A percentile compares a stretch with the other conserved stretches of the same genome.
Evolutionary conservation across 2,329 filamentous ascomycete species (phyloP).

Genomic region (Neonectria magnoliae): DNA sequence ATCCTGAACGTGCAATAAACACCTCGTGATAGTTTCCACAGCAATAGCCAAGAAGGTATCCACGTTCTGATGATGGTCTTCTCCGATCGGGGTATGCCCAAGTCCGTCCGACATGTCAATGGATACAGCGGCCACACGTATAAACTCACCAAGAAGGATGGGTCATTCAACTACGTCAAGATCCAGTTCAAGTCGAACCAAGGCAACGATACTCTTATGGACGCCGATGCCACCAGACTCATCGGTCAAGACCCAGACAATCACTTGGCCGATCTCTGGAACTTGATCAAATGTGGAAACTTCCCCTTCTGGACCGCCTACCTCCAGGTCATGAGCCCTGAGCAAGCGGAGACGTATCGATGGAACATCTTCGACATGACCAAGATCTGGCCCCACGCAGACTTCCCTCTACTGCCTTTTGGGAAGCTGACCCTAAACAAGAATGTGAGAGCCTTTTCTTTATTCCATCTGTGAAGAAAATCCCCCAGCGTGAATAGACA

Average conservation of each 20-base stretch:
- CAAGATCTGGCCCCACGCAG: constrained; percentile 73
- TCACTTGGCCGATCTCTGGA: constrained; percentile 48
- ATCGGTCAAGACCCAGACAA: constrained; percentile 62
- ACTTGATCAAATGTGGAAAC: constrained; percentile 67
- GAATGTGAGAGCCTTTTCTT: constrained; percentile 53
- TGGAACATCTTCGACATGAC: constrained; percentile 77
- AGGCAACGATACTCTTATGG: constrained; percentile 56
- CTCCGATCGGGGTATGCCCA: constrained; percentile 58
- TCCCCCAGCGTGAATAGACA: neutral
- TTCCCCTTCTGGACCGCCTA: constrained; percentile 72
- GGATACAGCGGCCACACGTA: constrained; percentile 61
- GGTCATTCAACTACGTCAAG: constrained; percentile 60
- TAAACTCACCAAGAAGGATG: constrained; percentile 55
- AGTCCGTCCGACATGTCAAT: constrained; percentile 57
- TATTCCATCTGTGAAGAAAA: neutral
- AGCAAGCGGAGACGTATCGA: constrained; percentile 68
- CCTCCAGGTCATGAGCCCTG: constrained; percentile 70
- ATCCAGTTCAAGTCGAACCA: constrained; percentile 60
- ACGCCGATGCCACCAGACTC: constrained; percentile 48
- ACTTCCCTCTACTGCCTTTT: constrained; percentile 69
- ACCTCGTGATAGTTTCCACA: constrained; percentile 48
- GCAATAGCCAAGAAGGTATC: constrained; percentile 61
- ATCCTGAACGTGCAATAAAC: neutral
- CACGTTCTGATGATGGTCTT: constrained; percentile 65
- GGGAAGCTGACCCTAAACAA: constrained; percentile 72